These are phyloP conservation scores for Pulveroboletus sp. DNA, from an alignment of 768 basidiomycete genomes.

Conservation along the genomic window DNA sequence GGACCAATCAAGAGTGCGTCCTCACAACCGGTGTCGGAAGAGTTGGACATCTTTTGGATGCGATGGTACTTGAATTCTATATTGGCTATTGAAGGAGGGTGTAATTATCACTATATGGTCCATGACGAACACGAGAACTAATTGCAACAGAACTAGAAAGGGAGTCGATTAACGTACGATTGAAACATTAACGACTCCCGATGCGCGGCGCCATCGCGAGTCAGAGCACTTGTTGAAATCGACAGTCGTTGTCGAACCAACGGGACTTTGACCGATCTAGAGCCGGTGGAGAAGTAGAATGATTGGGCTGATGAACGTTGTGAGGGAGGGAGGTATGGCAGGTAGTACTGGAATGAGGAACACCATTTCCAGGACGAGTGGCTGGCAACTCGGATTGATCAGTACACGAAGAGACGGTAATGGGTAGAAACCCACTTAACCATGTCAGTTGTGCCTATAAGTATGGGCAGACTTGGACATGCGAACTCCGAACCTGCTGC, in stretches of 20 bases:
- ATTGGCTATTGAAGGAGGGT: background rate
- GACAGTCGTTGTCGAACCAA: constrained; percentile 45
- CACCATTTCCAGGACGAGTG: constrained; percentile 20
- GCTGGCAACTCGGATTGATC: no score
- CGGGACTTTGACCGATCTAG: constrained; percentile 6
- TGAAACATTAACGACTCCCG: no score
- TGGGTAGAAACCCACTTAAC: no score
- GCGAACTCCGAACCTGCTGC: no score
- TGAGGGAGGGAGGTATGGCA: no score
- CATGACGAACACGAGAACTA: background rate
- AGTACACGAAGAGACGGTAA: no score
- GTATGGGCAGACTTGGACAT: no score
- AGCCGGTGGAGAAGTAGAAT: background rate
- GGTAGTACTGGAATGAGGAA: no score
- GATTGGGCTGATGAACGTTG: background rate
- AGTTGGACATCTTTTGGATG: constrained; percentile 19
- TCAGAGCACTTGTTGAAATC: constrained; percentile 55
- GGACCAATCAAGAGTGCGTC: constrained; percentile 64
- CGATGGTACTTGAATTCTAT: constrained; percentile 3
- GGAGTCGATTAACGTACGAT: constrained; percentile 32
- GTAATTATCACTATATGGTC: background rate
- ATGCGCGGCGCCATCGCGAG: constrained; percentile 50
- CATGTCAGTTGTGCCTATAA: no score
- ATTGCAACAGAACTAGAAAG: constrained; percentile 15
- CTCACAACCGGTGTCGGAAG: constrained; percentile 45